Percentiles rank a stretch among this genome's conserved stretches.
These are phyloP conservation scores for Ophiosphaerella herpotricha DNA, from an alignment of 2,329 filamentous ascomycete genomes.

Conservation along the genomic window DNA sequence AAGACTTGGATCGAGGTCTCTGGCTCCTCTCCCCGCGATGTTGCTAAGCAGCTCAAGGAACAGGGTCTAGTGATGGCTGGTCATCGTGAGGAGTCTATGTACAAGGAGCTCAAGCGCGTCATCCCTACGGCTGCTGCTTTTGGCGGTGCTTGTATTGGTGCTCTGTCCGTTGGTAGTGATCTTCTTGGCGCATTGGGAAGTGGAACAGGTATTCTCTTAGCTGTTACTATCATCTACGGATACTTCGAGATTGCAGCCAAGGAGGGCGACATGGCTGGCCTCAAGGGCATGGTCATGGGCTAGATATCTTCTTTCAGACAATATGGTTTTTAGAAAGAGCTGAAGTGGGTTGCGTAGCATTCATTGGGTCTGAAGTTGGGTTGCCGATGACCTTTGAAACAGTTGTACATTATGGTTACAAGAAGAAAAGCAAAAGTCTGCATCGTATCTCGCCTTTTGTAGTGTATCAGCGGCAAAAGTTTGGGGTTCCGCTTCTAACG, in stretches of 20 bases:
- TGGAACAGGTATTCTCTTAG: constrained; percentile 95
- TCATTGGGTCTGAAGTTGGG: neutral
- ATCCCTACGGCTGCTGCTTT: constrained; percentile 98
- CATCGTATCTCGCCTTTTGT: constrained; percentile 2
- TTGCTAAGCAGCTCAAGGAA: constrained; percentile 99
- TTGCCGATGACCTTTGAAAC: neutral
- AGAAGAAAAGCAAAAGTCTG: neutral
- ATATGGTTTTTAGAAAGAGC: neutral
- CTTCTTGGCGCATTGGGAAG: constrained; percentile 94
- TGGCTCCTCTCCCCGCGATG: constrained; percentile 94
- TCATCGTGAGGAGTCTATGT: constrained; percentile 99
- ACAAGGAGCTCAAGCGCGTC: constrained; percentile 99
- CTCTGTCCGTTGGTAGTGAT: constrained; percentile 92
- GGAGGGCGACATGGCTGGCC: constrained; percentile 88
- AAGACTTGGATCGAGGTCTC: constrained; percentile 99
- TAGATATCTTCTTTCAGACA: constrained; percentile 25
- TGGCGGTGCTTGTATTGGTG: constrained; percentile 98
- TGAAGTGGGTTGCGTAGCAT: neutral
- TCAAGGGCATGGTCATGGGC: constrained; percentile 68
- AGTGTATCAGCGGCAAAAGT: constrained; percentile 2
- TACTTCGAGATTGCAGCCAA: constrained; percentile 99
- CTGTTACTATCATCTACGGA: constrained; percentile 99
- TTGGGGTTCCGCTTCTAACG: no score
- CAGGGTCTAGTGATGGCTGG: constrained; percentile 99
- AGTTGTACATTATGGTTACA: constrained; percentile 1